A percentile compares a stretch with the other conserved stretches of the same genome.
These are phyloP conservation scores for Paramecium pentaurelia DNA, from an alignment of 73 alveolate species.

Conservation along the genomic window DNA sequence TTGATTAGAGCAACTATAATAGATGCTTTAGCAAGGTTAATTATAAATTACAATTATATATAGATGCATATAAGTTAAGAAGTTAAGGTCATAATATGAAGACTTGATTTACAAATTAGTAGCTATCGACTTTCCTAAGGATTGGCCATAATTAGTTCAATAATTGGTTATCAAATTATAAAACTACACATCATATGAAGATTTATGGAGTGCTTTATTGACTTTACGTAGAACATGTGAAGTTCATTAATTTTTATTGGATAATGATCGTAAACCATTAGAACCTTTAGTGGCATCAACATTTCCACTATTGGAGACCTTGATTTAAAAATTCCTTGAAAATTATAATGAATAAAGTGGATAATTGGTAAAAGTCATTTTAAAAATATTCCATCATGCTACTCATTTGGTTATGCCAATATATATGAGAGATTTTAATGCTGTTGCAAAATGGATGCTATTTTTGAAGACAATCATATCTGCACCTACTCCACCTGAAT, in stretches of 20 bases:
- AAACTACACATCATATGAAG: background rate
- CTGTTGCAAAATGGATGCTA: slow-evolving; percentile 60
- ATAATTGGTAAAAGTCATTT: slow-evolving; percentile 41
- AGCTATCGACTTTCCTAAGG: slow-evolving; percentile 41
- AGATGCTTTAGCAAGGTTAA: slow-evolving; percentile 17
- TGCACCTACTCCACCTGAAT: slow-evolving; percentile 53
- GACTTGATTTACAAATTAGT: slow-evolving; percentile 37
- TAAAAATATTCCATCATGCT: slow-evolving; percentile 69
- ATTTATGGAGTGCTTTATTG: slow-evolving; percentile 1
- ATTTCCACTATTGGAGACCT: slow-evolving; percentile 65
- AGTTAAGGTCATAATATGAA: slow-evolving; percentile 32
- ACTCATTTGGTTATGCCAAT: slow-evolving; percentile 65
- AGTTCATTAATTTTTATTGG: slow-evolving; percentile 45
- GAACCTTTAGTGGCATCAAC: slow-evolving; percentile 55
- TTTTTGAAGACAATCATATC: slow-evolving; percentile 65
- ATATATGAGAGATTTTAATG: slow-evolving; percentile 47
- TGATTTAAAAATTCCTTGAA: slow-evolving; percentile 32
- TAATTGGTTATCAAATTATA: background rate
- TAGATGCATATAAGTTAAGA: background rate
- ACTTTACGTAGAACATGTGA: slow-evolving; percentile 15
- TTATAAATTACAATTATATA: background rate
- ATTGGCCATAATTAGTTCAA: slow-evolving; percentile 23
- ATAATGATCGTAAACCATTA: slow-evolving; percentile 67
- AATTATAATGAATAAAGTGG: slow-evolving; percentile 52
- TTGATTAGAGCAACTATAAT: background rate